Base-by-base conservation (phyloP, 1,284 basidiomycete genomes). In the Coniophora puteana region DNA sequence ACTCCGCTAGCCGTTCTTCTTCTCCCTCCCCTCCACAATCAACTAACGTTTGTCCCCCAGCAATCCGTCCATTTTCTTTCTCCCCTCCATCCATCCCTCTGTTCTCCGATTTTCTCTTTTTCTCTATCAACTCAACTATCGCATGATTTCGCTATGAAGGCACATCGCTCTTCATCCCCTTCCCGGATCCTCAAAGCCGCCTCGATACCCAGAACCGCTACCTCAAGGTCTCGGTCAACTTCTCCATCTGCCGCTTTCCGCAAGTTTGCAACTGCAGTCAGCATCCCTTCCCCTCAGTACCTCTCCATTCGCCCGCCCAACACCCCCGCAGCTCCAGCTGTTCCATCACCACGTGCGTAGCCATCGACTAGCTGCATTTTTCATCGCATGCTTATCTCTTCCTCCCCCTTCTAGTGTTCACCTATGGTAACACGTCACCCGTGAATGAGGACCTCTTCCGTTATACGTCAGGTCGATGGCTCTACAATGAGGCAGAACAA, bases 391-490 rank as follows among this genome's bases (percentile, higher is more conserved):
- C n/a, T n/a, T n/a, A n/a, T n/a, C n/a, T n/a, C n/a, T n/a, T n/a
- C n/a, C n/a, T n/a, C n/a, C n/a, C n/a, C n/a, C n/a, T n/a, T n/a
- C n/a, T n/a, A n/a, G n/a, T n/a, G n/a, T n/a, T n/a, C n/a, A n/a
- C n/a, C n/a, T n/a, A n/a, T n/a, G n/a, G n/a, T n/a, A n/a, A n/a
- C n/a, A n/a, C n/a, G n/a, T n/a, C n/a, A n/a, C n/a, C n/a, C n/a
- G n/a, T n/a, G n/a, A 32, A 47, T 13, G 50, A 51, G 4, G 40
- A 40, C 4, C 40, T 44, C 18, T 53, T 53, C 30, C 33, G 48
- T 13, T 52, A 52, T 32, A 55, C 41, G 6, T 50, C 43, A 1
- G 51, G 51, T 16, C 42, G 53, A 38, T 55, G 51, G 51, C 36
- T 53, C 8, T 55, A 53, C 45, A 53, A 53, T 8, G 51, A 53